Percentiles rank a stretch among this genome's conserved stretches.
phyloP scores from a whole-genome alignment of 148 eudicot genomes.

The Hydrangea macrophylla region DNA sequence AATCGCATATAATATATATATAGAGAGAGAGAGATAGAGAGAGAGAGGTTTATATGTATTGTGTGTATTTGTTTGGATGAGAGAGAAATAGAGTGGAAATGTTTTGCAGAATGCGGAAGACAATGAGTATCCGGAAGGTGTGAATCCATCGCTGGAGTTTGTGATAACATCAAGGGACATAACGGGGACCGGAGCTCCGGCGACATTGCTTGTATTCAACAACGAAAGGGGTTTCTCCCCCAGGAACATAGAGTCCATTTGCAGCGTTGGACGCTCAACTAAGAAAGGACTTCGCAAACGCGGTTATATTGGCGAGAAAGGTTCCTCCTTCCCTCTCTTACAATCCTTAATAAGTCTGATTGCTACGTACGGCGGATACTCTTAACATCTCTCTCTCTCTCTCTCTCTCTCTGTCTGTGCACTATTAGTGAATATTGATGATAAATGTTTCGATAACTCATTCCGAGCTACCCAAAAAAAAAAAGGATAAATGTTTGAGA shows the following conservation, averaged over 20 bases:
- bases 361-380: no score
- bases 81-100: not conserved
- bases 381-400: no score
- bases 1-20: not conserved
- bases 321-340: no score
- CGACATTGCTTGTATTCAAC: conserved; percentile 63
- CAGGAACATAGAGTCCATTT: conserved; percentile 59
- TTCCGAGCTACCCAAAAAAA: no score
- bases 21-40: not conserved
- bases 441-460: no score
- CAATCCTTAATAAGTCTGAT: no score
- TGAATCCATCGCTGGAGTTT: conserved; percentile 63
- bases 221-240: conserved; percentile 62
- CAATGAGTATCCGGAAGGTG: conserved; percentile 57
- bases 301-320: conserved; percentile 77
- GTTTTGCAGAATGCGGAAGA: conserved; percentile 70
- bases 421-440: no score
- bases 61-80: not conserved
- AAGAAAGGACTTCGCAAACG: conserved; percentile 60
- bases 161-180: conserved; percentile 58
- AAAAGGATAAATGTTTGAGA: no score
- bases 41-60: not conserved
- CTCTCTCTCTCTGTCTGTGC: no score
- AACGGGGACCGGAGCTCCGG: conserved; percentile 56
- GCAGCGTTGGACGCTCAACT: conserved; percentile 66